These are phyloP conservation scores for Rhodotorula diobovata DNA, from an alignment of 768 basidiomycete species.

Conservation along the genomic window DNA sequence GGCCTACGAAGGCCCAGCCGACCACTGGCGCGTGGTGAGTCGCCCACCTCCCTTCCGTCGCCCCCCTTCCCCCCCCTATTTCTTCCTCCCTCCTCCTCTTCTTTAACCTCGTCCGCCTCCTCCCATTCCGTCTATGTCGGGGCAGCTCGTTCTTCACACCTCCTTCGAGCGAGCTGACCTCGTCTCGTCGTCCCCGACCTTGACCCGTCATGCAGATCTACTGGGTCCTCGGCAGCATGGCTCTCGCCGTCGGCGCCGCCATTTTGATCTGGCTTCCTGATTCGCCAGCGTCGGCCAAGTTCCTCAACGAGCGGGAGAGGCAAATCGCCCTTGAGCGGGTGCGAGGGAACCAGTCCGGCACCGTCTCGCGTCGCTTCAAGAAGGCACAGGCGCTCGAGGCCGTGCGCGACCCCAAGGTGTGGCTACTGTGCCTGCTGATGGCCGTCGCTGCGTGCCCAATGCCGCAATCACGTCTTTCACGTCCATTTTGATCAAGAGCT, in stretches of 20 bases:
- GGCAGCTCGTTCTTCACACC: no score
- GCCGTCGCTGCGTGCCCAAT: constrained; percentile 52
- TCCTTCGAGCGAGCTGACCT: background rate
- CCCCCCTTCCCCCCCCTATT: no score
- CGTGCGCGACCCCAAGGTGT: constrained; percentile 58
- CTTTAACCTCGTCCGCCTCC: no score
- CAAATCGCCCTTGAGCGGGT: constrained; percentile 64
- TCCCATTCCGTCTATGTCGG: no score
- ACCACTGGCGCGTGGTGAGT: constrained; percentile 52
- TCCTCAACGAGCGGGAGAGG: constrained; percentile 60
- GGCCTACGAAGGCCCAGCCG: constrained; percentile 51
- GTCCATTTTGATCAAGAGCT: constrained; percentile 18
- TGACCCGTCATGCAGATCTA: constrained; percentile 7
- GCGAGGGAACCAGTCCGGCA: constrained; percentile 61
- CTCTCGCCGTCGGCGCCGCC: background rate
- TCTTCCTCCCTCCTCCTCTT: no score
- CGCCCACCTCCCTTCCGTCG: background rate
- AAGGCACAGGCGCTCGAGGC: constrained; percentile 60
- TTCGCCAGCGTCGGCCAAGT: constrained; percentile 59
- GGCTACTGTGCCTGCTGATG: constrained; percentile 60
- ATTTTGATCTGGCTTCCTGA: constrained; percentile 63
- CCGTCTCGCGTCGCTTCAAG: constrained; percentile 60
- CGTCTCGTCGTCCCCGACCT: background rate
- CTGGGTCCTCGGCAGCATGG: constrained; percentile 7
- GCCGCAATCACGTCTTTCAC: constrained; percentile 27